A percentile compares a stretch with the other conserved stretches of the same genome.
phyloP scores from a whole-genome alignment of 83 land plant genomes.

The Picea engelmannii region DNA sequence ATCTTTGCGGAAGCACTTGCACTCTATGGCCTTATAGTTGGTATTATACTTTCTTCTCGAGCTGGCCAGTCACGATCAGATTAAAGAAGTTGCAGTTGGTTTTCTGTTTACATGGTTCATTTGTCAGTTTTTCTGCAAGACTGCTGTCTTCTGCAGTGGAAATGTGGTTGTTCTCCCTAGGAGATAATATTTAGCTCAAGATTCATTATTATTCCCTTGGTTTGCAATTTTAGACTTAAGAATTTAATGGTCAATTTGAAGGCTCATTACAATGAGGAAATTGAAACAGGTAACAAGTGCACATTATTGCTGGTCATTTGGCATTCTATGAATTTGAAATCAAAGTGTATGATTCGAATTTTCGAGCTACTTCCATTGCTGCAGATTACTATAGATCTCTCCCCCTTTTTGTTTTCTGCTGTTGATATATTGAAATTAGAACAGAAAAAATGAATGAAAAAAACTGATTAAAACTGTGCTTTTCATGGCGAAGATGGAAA shows the following conservation, averaged over 20 bases:
- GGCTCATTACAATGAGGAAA: background rate
- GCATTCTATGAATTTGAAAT: background rate
- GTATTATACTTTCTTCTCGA: slow-evolving; percentile 84
- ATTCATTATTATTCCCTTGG: background rate
- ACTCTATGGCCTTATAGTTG: slow-evolving; percentile 85
- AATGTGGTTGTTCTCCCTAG: background rate
- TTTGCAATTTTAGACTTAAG: background rate
- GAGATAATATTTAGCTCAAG: background rate
- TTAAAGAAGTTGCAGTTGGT: slow-evolving; percentile 10
- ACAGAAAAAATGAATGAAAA: background rate
- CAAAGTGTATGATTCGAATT: background rate
- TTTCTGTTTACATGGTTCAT: background rate
- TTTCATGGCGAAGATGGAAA: background rate
- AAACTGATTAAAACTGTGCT: background rate
- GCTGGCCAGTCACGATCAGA: slow-evolving; percentile 86
- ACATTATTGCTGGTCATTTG: background rate
- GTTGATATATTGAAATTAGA: background rate
- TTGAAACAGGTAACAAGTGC: background rate
- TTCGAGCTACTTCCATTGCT: background rate
- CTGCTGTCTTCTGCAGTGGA: slow-evolving; percentile 3
- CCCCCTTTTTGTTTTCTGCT: background rate
- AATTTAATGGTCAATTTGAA: background rate
- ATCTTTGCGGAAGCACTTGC: slow-evolving; percentile 94
- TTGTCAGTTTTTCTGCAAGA: background rate
- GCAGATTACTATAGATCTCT: background rate